Conservation (phyloP, 352 stramenopile species). For the Phytopythium cucurbitacearum region DNA sequence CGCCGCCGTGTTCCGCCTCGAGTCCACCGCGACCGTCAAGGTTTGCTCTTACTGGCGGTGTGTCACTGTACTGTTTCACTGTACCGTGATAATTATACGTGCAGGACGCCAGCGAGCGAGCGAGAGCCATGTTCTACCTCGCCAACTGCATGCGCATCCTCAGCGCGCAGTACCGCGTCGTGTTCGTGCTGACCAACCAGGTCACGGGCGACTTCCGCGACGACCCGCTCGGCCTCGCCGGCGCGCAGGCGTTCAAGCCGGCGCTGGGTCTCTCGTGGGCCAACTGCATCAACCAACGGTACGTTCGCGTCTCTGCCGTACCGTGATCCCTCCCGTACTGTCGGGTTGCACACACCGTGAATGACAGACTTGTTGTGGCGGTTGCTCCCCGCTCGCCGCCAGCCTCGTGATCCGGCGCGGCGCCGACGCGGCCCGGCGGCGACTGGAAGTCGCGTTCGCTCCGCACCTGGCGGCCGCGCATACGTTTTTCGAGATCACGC, state of each 20-base stretch:
- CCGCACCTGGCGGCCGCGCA: constrained; percentile 32
- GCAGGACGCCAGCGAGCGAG: constrained; percentile 64
- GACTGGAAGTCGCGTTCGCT: constrained; percentile 54
- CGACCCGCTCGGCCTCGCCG: constrained; percentile 5
- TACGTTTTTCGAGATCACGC: constrained; percentile 59
- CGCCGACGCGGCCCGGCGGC: constrained; percentile 18
- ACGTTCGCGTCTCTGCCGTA: constrained; percentile 5
- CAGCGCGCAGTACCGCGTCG: constrained; percentile 65
- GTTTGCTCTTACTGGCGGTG: constrained; percentile 10
- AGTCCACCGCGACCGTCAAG: constrained; percentile 66
- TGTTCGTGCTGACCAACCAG: constrained; percentile 80
- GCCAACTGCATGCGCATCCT: constrained; percentile 84
- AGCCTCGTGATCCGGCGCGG: constrained; percentile 53
- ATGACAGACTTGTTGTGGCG: background rate
- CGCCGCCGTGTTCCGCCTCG: constrained; percentile 65
- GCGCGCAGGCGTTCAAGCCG: constrained; percentile 33
- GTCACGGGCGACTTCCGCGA: constrained; percentile 65
- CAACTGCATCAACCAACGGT: constrained; percentile 83
- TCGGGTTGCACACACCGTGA: background rate
- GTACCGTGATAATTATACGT: background rate
- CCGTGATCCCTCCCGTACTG: background rate
- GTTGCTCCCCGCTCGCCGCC: background rate
- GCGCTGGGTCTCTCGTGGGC: constrained; percentile 78
- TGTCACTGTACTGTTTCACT: background rate
- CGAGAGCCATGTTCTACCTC: constrained; percentile 76